These are phyloP conservation scores for Lachancea quebecensis DNA, from an alignment of 805 yeast species.

Conservation along the genomic window DNA sequence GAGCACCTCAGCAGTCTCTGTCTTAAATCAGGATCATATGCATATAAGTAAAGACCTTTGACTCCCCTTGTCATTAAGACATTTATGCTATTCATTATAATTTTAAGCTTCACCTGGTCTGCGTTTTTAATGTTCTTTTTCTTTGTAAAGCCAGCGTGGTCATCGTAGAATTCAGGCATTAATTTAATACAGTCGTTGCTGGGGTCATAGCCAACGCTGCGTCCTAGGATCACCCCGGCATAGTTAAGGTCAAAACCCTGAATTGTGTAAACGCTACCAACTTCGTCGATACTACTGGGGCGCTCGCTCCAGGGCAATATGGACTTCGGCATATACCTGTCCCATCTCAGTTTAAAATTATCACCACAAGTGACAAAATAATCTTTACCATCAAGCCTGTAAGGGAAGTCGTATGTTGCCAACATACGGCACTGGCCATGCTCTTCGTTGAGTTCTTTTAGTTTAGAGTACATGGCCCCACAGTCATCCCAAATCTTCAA, in stretches of 20 bases:
- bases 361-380: constrained; percentile 40
- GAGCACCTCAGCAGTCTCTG: constrained; percentile 21
- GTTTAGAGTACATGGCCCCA: constrained; percentile 35
- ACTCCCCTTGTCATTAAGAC: constrained; percentile 42
- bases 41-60: constrained; percentile 37
- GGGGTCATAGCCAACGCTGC: constrained; percentile 36
- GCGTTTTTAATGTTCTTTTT: constrained; percentile 35
- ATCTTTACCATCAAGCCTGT: constrained; percentile 39
- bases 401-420: constrained; percentile 42
- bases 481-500: constrained; percentile 37
- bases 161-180: constrained; percentile 37
- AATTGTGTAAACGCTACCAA: constrained; percentile 42
- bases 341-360: constrained; percentile 41
- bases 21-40: constrained; percentile 37
- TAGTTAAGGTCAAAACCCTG: constrained; percentile 44
- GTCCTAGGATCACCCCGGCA: constrained; percentile 41
- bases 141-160: constrained; percentile 40
- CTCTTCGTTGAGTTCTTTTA: constrained; percentile 27
- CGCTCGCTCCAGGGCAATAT: constrained; percentile 42
- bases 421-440: constrained; percentile 39
- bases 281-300: constrained; percentile 40
- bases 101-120: constrained; percentile 34
- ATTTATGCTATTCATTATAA: constrained; percentile 39
- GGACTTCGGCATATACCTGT: constrained; percentile 37
- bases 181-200: constrained; percentile 31